A percentile compares a stretch with the other conserved stretches of the same genome.
Conservation (phyloP, 2,329 filamentous ascomycete species). For the Lomentospora prolificans region DNA sequence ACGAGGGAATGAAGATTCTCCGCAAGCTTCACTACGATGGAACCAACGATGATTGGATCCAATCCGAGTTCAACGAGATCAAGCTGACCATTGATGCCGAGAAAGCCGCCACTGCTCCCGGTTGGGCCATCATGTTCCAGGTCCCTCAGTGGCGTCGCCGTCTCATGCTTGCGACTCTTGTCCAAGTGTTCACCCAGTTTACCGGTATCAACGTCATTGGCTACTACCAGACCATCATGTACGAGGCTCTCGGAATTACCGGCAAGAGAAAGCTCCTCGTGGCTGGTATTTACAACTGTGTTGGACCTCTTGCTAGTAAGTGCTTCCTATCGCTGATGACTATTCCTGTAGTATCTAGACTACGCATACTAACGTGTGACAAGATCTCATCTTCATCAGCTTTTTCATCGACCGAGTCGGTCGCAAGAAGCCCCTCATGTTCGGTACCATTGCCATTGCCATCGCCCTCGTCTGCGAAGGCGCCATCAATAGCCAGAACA, state of each 20-base stretch:
- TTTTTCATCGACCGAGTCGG: conserved; percentile 58
- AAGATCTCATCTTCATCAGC: conserved; percentile 49
- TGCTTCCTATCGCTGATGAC: not conserved
- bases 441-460: conserved; percentile 51
- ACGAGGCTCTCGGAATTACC: conserved; percentile 33
- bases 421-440: conserved; percentile 61
- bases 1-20: not conserved
- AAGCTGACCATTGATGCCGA: conserved; percentile 5
- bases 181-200: conserved; percentile 75
- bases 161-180: conserved; percentile 48
- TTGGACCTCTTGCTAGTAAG: conserved; percentile 40
- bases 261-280: conserved; percentile 43
- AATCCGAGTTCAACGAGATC: conserved; percentile 1
- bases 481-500: conserved; percentile 41
- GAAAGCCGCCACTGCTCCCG: conserved; percentile 32
- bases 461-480: conserved; percentile 51
- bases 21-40: conserved; percentile 2
- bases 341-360: too few species aligned
- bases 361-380: conserved; percentile 24
- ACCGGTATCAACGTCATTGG: conserved; percentile 69
- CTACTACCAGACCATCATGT: conserved; percentile 58
- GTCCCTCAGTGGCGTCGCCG: conserved; percentile 31
- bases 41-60: not conserved
- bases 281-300: conserved; percentile 50
- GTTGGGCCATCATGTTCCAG: conserved; percentile 4